Percentiles rank a stretch among this genome's conserved stretches.
Conservation (phyloP, 305 asterid genomes). For the Fraxinus albicans region DNA sequence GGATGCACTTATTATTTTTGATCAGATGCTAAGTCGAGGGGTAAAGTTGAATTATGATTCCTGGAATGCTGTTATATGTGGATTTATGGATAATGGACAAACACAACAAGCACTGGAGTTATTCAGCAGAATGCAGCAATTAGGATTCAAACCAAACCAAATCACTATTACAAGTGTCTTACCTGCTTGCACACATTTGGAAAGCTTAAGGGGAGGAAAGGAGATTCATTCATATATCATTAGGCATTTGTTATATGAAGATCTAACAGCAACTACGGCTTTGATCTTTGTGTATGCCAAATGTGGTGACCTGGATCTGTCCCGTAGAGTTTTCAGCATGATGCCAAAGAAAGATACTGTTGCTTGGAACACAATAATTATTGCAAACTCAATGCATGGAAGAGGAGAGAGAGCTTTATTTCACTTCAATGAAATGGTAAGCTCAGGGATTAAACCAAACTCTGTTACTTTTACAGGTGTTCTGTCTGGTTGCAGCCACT, state of each 20-base stretch:
- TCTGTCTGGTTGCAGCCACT: slow-evolving; percentile 72
- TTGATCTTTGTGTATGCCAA: slow-evolving; percentile 60
- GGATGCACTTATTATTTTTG: slow-evolving; percentile 48
- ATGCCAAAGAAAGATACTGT: slow-evolving; percentile 51
- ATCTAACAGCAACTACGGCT: slow-evolving; percentile 49
- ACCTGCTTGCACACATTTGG: slow-evolving; percentile 44
- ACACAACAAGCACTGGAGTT: slow-evolving; percentile 44
- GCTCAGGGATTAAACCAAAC: slow-evolving; percentile 51
- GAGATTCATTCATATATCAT: slow-evolving; percentile 52
- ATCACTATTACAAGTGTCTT: slow-evolving; percentile 59
- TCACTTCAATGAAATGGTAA: slow-evolving; percentile 52
- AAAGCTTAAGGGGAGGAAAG: slow-evolving; percentile 56
- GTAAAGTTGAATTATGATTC: slow-evolving; percentile 39
- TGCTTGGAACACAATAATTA: slow-evolving; percentile 73
- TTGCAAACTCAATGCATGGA: slow-evolving; percentile 71
- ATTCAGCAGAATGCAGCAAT: slow-evolving; percentile 48
- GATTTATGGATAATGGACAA: slow-evolving; percentile 54
- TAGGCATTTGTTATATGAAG: slow-evolving; percentile 40
- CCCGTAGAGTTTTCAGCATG: slow-evolving; percentile 40
- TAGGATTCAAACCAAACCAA: slow-evolving; percentile 52
- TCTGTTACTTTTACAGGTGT: slow-evolving; percentile 62
- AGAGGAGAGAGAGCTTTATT: slow-evolving; percentile 51
- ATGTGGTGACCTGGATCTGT: slow-evolving; percentile 53
- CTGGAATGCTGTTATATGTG: slow-evolving; percentile 67
- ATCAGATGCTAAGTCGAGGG: slow-evolving; percentile 46